phyloP scores from a whole-genome alignment of 768 basidiomycete genomes.

The Pleurotus sapidus region DNA sequence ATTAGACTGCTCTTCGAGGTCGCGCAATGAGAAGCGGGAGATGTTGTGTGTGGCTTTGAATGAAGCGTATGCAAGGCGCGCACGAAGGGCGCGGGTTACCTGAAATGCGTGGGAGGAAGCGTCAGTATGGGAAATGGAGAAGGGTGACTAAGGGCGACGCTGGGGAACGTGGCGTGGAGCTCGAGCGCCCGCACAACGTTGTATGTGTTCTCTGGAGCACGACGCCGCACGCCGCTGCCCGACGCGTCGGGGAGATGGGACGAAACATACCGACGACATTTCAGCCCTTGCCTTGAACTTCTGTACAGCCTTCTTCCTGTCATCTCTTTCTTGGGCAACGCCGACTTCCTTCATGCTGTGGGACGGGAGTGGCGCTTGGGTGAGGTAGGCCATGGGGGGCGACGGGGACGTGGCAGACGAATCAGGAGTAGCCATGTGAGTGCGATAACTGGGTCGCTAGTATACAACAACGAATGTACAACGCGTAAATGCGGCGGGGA shows the following conservation, averaged over 20 bases:
- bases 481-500: constrained; percentile 10
- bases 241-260: constrained; percentile 47
- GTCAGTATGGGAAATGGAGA: constrained; percentile 25
- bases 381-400: constrained; percentile 66
- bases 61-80: constrained; percentile 79
- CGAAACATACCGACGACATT: constrained; percentile 68
- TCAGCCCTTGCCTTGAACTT: constrained; percentile 80
- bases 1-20: constrained; percentile 62
- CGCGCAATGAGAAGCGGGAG: constrained; percentile 60
- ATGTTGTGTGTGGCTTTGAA: constrained; percentile 81
- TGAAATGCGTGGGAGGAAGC: constrained; percentile 32
- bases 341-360: constrained; percentile 27
- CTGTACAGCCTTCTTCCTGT: constrained; percentile 64
- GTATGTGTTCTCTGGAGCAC: background rate
- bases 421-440: constrained; percentile 74
- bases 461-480: constrained; percentile 13
- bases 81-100: constrained; percentile 79
- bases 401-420: constrained; percentile 84
- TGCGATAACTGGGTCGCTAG: constrained; percentile 22
- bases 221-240: constrained; percentile 20
- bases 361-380: constrained; percentile 35
- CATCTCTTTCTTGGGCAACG: constrained; percentile 47
- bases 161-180: background rate
- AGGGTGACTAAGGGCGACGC: background rate
- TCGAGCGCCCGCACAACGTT: no score